Evolutionary conservation across 768 basidiomycete genomes (phyloP).

Genomic region (Russula emetica): DNA sequence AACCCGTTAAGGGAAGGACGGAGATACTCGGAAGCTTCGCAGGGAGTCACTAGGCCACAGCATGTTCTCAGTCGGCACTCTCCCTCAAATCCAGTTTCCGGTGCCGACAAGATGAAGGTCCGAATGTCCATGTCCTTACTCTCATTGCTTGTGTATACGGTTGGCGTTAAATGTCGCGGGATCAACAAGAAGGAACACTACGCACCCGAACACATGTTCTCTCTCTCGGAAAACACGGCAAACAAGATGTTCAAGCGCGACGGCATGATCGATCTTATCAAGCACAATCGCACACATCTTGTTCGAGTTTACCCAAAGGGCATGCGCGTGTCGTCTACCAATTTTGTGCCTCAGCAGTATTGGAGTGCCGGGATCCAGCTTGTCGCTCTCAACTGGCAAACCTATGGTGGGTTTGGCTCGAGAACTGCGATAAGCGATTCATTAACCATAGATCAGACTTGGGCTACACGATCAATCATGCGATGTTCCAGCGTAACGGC

Average conservation of each 20-base stretch:
- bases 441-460: conserved; percentile 51
- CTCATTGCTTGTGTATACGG: conserved; percentile 83
- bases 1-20: conserved; percentile 29
- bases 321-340: conserved; percentile 72
- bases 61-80: conserved; percentile 36
- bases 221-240: conserved; percentile 79
- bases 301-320: conserved; percentile 87
- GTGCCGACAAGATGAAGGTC: conserved; percentile 38
- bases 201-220: conserved; percentile 85
- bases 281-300: conserved; percentile 80
- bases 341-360: conserved; percentile 83
- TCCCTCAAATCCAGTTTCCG: conserved; percentile 16
- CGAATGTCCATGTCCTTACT: conserved; percentile 75
- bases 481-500: conserved; percentile 94
- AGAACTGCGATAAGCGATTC: not conserved
- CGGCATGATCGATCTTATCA: conserved; percentile 63
- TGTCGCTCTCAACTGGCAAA: conserved; percentile 97
- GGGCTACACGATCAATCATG: conserved; percentile 88
- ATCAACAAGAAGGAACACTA: conserved; percentile 85
- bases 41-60: conserved; percentile 40
- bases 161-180: conserved; percentile 91
- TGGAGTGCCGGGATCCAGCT: conserved; percentile 89
- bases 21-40: conserved; percentile 35
- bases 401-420: conserved; percentile 59
- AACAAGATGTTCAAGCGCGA: conserved; percentile 69